Evolutionary conservation across 225 moss, liverwort and hornwort species (phyloP).

Genomic region (Marchantia paleacea): DNA sequence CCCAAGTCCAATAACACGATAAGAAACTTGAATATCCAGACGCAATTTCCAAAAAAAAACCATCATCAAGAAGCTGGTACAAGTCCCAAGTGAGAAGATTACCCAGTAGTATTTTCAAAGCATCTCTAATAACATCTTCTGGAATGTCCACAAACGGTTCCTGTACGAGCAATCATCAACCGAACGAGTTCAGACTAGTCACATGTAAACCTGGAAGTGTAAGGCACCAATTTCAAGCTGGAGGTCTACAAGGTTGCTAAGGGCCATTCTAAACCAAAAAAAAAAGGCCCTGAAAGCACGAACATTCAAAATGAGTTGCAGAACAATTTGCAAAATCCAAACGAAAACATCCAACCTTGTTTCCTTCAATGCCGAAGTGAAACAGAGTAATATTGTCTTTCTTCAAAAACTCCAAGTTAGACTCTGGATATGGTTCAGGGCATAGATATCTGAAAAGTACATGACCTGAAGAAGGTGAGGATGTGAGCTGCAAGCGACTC

Average conservation of each 20-base stretch:
- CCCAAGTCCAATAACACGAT: constrained; percentile 6
- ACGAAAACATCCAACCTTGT: constrained; percentile 51
- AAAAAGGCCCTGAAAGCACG: too few relatives aligned
- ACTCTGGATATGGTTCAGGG: constrained; percentile 84
- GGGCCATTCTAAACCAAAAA: too few relatives aligned
- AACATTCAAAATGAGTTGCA: too few relatives aligned
- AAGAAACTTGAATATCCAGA: not conserved
- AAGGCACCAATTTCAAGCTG: too few relatives aligned
- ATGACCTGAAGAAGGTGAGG: not conserved
- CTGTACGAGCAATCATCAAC: constrained; percentile 34
- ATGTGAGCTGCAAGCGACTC: not conserved
- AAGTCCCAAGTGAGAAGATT: not conserved
- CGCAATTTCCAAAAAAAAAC: not conserved
- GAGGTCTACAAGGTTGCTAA: too few relatives aligned
- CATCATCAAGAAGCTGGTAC: not conserved
- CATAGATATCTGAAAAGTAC: constrained; percentile 67
- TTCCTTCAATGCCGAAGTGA: constrained; percentile 93
- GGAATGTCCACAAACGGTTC: constrained; percentile 98
- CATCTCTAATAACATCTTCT: constrained; percentile 86
- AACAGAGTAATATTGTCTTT: constrained; percentile 65
- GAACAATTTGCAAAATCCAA: not conserved
- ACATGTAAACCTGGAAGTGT: too few relatives aligned
- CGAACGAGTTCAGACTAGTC: too few relatives aligned
- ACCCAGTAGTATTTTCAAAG: constrained; percentile 89
- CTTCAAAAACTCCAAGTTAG: constrained; percentile 77